A percentile compares a stretch with the other conserved stretches of the same genome.
Conservation (phyloP, 176 grass and related monocot species). For the Lolium rigidum region DNA sequence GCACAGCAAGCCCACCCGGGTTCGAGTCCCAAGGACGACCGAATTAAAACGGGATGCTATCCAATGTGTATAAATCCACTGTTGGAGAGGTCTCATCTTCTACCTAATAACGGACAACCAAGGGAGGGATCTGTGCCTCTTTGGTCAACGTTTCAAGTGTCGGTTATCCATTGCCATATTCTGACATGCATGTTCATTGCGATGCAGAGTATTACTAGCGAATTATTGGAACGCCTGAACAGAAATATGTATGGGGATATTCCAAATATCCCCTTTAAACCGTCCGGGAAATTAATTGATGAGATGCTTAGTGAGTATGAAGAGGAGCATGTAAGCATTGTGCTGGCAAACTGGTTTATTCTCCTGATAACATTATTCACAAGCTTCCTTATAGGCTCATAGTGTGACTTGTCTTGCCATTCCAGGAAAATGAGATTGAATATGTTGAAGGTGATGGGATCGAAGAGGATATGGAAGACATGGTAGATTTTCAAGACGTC, state of each 20-base stretch:
- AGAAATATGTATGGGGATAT: constrained; percentile 60
- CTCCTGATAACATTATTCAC: constrained; percentile 4
- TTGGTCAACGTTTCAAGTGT: neutral
- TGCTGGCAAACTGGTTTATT: neutral
- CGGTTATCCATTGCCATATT: constrained; percentile 15
- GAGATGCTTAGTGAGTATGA: constrained; percentile 37
- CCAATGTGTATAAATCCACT: no score
- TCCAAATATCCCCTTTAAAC: constrained; percentile 39
- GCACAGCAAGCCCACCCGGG: no score
- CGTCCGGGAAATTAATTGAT: constrained; percentile 46
- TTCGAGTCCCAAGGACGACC: no score
- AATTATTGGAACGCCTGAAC: constrained; percentile 66
- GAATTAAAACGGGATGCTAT: no score
- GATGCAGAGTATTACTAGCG: constrained; percentile 56
- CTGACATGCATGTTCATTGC: neutral
- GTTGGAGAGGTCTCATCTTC: no score
- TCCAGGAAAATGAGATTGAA: constrained; percentile 53
- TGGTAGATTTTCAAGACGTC: constrained; percentile 61
- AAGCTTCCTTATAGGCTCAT: neutral
- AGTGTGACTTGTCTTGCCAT: constrained; percentile 2
- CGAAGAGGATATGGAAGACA: constrained; percentile 51
- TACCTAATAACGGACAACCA: no score
- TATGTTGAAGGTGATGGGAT: constrained; percentile 62
- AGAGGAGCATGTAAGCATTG: constrained; percentile 49
- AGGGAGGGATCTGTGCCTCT: no score